phyloP scores from a whole-genome alignment of 2,329 filamentous ascomycete species.

The Cytospora schulzeri region DNA sequence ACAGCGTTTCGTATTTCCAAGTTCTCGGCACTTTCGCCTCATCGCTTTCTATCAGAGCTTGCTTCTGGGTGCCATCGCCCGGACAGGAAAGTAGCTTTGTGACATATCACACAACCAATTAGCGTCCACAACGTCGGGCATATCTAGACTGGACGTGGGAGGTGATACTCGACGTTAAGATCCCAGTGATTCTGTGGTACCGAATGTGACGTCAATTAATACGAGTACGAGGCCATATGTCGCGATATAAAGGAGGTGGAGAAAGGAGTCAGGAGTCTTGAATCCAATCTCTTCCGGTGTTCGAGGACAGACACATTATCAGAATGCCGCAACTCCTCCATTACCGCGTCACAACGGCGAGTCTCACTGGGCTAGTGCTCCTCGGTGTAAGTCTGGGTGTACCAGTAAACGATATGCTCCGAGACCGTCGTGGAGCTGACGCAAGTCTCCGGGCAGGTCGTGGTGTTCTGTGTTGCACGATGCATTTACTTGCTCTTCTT shows the following conservation, averaged over 20 bases:
- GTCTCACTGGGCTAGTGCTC: neutral
- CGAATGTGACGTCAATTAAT: neutral
- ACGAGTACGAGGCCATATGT: neutral
- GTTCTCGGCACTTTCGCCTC: neutral
- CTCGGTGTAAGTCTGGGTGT: neutral
- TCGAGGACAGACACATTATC: neutral
- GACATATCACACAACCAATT: neutral
- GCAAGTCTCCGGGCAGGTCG: neutral
- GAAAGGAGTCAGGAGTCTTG: neutral
- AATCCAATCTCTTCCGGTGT: neutral
- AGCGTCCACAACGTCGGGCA: neutral
- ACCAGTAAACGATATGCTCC: neutral
- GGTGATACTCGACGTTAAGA: neutral
- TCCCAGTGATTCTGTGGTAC: neutral
- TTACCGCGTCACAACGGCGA: neutral
- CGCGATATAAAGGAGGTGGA: neutral
- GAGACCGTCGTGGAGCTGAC: neutral
- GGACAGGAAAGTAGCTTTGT: neutral
- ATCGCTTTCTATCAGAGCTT: neutral
- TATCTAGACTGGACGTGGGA: neutral
- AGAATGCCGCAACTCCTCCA: neutral
- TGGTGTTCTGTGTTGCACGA: neutral
- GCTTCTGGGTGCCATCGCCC: neutral
- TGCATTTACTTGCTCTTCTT: constrained; percentile 22
- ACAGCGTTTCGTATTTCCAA: neutral